These are phyloP conservation scores for Epichloe glyceriae DNA, from an alignment of 2,329 filamentous ascomycete genomes.

Conservation along the genomic window DNA sequence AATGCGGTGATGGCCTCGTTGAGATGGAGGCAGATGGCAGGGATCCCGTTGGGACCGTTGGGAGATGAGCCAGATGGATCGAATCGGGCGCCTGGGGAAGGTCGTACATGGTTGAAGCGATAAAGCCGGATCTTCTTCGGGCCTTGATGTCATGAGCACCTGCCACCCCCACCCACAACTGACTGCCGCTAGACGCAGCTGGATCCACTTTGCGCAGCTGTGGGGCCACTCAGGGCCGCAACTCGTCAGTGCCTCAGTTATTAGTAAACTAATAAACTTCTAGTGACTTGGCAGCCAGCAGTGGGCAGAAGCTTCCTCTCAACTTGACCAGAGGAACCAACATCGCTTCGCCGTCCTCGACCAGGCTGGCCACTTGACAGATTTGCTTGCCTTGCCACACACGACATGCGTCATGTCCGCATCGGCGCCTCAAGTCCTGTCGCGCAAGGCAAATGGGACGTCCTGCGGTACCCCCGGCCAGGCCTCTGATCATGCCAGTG, in stretches of 20 bases:
- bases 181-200: neutral
- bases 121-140: conserved; percentile 19
- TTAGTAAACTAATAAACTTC: too few species aligned
- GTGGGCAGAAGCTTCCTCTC: neutral
- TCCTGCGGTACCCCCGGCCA: conserved; percentile 13
- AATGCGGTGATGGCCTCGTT: conserved; percentile 9
- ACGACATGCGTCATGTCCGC: conserved; percentile 24
- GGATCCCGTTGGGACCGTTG: conserved; percentile 2
- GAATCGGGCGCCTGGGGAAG: neutral
- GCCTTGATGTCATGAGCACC: conserved; percentile 4
- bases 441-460: conserved; percentile 23
- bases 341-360: neutral
- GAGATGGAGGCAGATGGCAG: conserved; percentile 11
- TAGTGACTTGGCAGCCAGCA: neutral
- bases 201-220: neutral
- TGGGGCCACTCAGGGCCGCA: too few species aligned
- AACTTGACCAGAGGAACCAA: neutral
- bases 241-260: too few species aligned
- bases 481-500: conserved; percentile 10
- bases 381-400: neutral
- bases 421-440: conserved; percentile 22
- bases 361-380: neutral
- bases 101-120: conserved; percentile 6
- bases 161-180: too few species aligned
- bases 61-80: neutral